These are phyloP conservation scores for Hemisphaericaspora lyxosophila DNA, from an alignment of 1,139 yeast genomes.

Conservation along the genomic window DNA sequence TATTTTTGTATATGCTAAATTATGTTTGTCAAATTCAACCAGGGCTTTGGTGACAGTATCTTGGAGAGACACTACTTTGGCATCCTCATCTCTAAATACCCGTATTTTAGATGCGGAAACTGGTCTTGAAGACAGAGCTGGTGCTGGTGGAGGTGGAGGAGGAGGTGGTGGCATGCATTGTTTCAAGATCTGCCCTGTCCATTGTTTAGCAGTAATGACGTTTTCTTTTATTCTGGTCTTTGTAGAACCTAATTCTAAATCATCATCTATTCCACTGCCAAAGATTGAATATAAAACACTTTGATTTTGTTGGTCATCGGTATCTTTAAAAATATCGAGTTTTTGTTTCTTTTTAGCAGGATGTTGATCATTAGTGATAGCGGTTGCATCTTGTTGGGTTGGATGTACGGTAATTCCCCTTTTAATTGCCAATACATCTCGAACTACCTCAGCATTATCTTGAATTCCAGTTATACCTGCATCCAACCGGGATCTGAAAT, in stretches of 20 bases:
- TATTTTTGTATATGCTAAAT: constrained; percentile 42
- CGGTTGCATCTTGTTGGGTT: constrained; percentile 2
- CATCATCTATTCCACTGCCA: constrained; percentile 22
- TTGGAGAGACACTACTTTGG: background rate
- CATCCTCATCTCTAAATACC: constrained; percentile 17
- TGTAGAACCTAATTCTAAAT: constrained; percentile 45
- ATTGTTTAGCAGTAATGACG: constrained; percentile 52
- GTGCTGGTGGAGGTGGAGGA: no score
- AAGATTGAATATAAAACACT: constrained; percentile 33
- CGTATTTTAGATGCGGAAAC: constrained; percentile 15
- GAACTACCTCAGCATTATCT: constrained; percentile 5
- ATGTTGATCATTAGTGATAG: background rate
- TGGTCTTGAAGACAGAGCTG: background rate
- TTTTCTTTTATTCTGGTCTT: constrained; percentile 66
- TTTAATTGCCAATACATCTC: constrained; percentile 26
- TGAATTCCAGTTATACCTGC: background rate
- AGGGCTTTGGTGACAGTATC: constrained; percentile 3
- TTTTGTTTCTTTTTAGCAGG: constrained; percentile 24
- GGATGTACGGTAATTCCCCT: constrained; percentile 19
- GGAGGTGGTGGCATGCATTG: constrained; percentile 35
- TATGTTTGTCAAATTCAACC: constrained; percentile 22
- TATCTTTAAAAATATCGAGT: constrained; percentile 32
- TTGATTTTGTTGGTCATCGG: constrained; percentile 18
- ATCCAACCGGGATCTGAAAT: constrained; percentile 32
- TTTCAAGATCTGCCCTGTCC: constrained; percentile 62